phyloP scores from a whole-genome alignment of 345 rosid genomes.

The Euclidium syriacum region DNA sequence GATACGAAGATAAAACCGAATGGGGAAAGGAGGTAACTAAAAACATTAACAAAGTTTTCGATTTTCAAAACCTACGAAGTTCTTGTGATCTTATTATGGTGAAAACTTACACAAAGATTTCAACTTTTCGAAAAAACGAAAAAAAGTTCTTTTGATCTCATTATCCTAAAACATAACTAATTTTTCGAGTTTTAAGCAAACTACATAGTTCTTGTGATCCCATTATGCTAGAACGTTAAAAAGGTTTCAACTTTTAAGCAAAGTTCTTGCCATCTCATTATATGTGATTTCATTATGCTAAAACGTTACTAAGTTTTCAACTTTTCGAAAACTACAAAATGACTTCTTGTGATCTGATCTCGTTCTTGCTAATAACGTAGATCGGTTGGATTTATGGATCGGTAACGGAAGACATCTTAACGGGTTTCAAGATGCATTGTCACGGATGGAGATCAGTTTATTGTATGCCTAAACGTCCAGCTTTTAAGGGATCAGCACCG shows the following conservation, averaged over 20 bases:
- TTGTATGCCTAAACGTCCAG: constrained; percentile 84
- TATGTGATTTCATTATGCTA: too few relatives aligned
- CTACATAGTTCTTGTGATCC: background rate
- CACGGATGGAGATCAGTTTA: constrained; percentile 99
- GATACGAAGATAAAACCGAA: constrained; percentile 97
- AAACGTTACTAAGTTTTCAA: background rate
- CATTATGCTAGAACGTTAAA: background rate
- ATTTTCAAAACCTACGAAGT: background rate
- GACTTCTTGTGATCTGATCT: background rate
- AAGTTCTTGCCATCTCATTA: too few relatives aligned
- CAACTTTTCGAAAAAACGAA: background rate
- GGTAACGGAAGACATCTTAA: constrained; percentile 87
- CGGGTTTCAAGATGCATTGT: constrained; percentile 98
- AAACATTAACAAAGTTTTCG: background rate
- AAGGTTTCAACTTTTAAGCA: background rate
- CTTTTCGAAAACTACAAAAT: background rate
- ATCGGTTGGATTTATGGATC: constrained; percentile 98
- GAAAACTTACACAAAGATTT: background rate
- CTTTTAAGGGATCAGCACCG: constrained; percentile 93
- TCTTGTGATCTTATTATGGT: background rate
- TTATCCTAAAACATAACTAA: background rate
- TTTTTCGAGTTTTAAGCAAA: background rate
- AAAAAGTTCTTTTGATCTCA: background rate
- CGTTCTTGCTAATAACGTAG: constrained; percentile 33
- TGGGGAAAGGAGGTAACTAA: constrained; percentile 98